phyloP scores from a whole-genome alignment of 1,284 basidiomycete species.

The Microbotryum silenes-acaulis region DNA sequence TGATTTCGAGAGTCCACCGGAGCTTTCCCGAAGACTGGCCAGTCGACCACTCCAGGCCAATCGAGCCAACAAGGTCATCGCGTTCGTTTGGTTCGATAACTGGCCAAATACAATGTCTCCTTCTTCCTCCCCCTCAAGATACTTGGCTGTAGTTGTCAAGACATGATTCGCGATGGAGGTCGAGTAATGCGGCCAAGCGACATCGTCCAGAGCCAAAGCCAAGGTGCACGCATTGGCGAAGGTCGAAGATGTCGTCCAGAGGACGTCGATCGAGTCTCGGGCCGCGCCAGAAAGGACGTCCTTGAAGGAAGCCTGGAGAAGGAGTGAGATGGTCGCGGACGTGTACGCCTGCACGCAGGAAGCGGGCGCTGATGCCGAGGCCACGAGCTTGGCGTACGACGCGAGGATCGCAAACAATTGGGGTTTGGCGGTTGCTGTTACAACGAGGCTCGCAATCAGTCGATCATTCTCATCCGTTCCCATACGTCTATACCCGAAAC shows the following conservation, averaged over 20 bases:
- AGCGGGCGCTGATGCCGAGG: neutral
- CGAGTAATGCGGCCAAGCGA: constrained; percentile 19
- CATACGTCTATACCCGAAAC: neutral
- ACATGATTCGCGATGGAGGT: constrained; percentile 14
- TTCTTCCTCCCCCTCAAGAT: constrained; percentile 1
- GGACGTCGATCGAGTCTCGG: constrained; percentile 13
- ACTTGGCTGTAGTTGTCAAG: constrained; percentile 12
- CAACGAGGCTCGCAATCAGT: too few species aligned
- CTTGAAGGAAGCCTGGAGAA: constrained; percentile 23
- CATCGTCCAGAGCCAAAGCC: constrained; percentile 18
- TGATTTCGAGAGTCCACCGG: constrained; percentile 1
- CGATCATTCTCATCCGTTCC: too few species aligned
- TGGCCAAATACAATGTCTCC: constrained; percentile 11
- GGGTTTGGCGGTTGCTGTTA: constrained; percentile 7
- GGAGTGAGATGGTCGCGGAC: constrained; percentile 55
- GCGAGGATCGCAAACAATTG: constrained; percentile 22
- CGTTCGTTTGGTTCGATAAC: constrained; percentile 15
- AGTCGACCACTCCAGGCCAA: constrained; percentile 22
- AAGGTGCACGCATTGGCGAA: constrained; percentile 24
- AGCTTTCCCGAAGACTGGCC: constrained; percentile 1
- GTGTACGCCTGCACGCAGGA: constrained; percentile 39
- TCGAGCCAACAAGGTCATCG: constrained; percentile 16
- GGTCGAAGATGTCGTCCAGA: constrained; percentile 9
- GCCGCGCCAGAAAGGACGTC: constrained; percentile 25
- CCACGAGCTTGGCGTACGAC: constrained; percentile 8